phyloP scores from a whole-genome alignment of 73 alveolate species.

The Durusdinium trenchii region DNA sequence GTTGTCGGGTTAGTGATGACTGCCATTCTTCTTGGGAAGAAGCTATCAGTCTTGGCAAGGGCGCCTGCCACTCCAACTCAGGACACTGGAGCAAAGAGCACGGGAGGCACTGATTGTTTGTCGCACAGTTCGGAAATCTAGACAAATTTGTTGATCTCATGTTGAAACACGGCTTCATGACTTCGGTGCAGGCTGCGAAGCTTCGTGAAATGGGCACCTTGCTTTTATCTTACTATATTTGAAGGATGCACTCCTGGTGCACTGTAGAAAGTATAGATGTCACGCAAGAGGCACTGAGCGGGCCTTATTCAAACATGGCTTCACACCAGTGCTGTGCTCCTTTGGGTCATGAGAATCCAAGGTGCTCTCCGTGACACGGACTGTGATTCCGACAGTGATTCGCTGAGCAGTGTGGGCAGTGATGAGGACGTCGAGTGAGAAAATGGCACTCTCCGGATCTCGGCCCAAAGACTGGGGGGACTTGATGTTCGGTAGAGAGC shows the following conservation, averaged over 20 bases:
- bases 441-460: neutral
- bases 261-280: neutral
- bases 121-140: no score
- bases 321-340: neutral
- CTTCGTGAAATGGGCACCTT: neutral
- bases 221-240: neutral
- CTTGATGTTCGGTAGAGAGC: neutral
- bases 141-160: no score
- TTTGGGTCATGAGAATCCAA: neutral
- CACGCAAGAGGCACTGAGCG: neutral
- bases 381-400: neutral
- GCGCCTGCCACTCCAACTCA: neutral
- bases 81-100: neutral
- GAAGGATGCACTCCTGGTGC: neutral
- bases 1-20: no score
- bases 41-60: neutral
- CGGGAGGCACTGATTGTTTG: neutral
- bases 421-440: neutral
- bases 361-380: neutral
- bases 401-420: neutral
- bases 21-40: no score
- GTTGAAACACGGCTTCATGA: neutral
- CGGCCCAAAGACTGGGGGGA: neutral
- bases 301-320: neutral
- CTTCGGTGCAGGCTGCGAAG: neutral